phyloP scores from a whole-genome alignment of 164 flowering plant species.

The Houttuynia cordata region DNA sequence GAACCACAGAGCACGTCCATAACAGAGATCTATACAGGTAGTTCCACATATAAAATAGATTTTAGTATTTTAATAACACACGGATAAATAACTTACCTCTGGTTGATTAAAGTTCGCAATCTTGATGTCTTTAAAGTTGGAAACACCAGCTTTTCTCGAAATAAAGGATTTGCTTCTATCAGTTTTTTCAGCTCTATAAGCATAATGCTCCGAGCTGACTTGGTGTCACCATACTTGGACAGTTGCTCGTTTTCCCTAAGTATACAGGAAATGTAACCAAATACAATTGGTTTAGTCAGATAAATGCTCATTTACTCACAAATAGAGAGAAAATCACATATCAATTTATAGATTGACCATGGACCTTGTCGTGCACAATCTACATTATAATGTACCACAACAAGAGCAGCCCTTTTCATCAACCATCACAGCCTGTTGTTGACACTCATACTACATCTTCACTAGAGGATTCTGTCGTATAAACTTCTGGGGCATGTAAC shows the following conservation, averaged over 20 bases:
- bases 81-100: constrained; percentile 40
- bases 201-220: constrained; percentile 86
- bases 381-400: no score
- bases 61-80: neutral
- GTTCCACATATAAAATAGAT: neutral
- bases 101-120: constrained; percentile 74
- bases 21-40: neutral
- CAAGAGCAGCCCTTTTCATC: no score
- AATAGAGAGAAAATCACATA: neutral
- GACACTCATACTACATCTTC: no score
- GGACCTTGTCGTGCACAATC: no score
- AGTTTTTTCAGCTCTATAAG: constrained; percentile 71
- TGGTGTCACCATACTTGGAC: constrained; percentile 88
- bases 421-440: no score
- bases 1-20: no score
- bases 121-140: constrained; percentile 72
- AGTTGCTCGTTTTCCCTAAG: constrained; percentile 90
- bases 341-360: no score
- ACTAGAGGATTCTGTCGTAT: no score
- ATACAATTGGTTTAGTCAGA: neutral
- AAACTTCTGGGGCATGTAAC: no score
- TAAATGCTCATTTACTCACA: neutral
- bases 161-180: constrained; percentile 85
- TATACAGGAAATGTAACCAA: neutral
- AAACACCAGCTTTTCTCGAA: constrained; percentile 75